Base-by-base conservation (phyloP, 805 yeast genomes). In the Schwanniomyces polymorphus region DNA sequence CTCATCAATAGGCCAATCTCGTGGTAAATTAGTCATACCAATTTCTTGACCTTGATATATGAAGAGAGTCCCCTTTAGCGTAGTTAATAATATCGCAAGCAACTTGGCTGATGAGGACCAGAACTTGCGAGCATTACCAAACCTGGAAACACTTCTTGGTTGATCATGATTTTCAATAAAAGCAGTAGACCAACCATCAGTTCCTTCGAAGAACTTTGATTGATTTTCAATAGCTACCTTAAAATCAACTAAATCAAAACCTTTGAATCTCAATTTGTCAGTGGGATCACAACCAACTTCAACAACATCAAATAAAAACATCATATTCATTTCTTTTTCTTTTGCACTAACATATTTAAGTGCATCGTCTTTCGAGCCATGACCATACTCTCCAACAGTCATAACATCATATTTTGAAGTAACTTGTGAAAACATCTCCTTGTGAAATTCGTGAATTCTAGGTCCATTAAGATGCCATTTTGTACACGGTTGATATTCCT, bases 81-180 rank as follows among this genome's bases (percentile, higher is more conserved):
- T 56, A 11, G 70, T 46, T 50, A 74, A 72, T 57, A 81, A 59
- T 41, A 75, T 50, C n/a, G 81, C 70, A 50, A 81, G 57, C 57
- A 79, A 60, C 62, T 81, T 81, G 25, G 80, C 80, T 25, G 79
- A 70, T 43, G 61, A 56, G 44, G 56, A 65, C 39, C 74, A 59
- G 52, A 51, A 64, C 42, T 64, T 58, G 2, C 71, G 62, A 42
- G 69, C 75, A 59, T 70, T 68, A 41, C 81, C 82, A 57, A 78
- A 80, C 54, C 85, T 69, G 12, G 81, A 63, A 34, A 79, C 72
- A 27, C 76, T 65, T 57, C 85, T 70, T 11, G 84, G 78, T 55
- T 78, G 84, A 61, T 81, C 85, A 57, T 81, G 86, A 58, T 81
- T 81, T 60, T 81, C 86, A 48, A 75, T 59, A 61, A 74, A 80